phyloP scores from a whole-genome alignment of 148 eudicot genomes.

The Rhododendron kiyosumense region DNA sequence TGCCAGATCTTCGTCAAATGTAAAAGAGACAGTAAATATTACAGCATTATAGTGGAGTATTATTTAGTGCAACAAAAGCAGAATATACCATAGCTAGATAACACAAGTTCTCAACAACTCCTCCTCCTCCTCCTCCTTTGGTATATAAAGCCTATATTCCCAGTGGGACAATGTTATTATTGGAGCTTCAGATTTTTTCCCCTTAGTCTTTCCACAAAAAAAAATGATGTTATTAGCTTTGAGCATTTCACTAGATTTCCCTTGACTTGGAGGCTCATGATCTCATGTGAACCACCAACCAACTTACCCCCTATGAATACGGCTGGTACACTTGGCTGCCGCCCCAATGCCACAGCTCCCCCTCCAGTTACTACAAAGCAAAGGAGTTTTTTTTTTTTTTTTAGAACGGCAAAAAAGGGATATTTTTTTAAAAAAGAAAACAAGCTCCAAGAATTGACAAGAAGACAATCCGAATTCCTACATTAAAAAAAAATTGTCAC shows the following conservation, averaged over 20 bases:
- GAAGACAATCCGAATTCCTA: too few species aligned
- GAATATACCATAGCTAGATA: neutral
- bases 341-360: too few species aligned
- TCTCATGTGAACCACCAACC: slow-evolving; percentile 54
- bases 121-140: neutral
- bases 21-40: neutral
- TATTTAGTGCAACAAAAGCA: neutral
- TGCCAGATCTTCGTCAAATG: neutral
- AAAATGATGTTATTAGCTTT: slow-evolving; percentile 55
- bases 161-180: neutral
- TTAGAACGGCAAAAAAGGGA: too few species aligned
- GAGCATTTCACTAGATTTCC: slow-evolving; percentile 51
- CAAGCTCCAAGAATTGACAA: too few species aligned
- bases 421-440: too few species aligned
- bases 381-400: too few species aligned
- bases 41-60: neutral
- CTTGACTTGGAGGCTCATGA: slow-evolving; percentile 66
- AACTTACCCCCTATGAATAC: too few species aligned
- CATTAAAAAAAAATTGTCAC: too few species aligned
- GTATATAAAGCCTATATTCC: neutral
- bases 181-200: neutral
- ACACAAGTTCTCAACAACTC: neutral
- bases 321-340: too few species aligned
- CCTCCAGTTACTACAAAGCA: too few species aligned
- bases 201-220: neutral